Evolutionary conservation across 768 basidiomycete genomes (phyloP).

Genomic region (Suillus variegatus): DNA sequence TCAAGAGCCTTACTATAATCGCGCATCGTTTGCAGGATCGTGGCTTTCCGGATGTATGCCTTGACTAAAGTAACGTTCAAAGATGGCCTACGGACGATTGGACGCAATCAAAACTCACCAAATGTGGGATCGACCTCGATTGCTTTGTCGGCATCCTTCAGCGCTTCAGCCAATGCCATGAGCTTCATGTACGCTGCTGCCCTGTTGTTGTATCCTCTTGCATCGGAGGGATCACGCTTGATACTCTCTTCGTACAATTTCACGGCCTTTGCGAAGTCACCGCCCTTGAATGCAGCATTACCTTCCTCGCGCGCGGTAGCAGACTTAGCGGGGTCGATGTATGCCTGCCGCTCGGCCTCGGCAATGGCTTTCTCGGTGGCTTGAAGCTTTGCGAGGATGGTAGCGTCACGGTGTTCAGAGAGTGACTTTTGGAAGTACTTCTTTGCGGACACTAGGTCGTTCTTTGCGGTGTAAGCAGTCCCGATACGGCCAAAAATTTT

Average conservation of each 20-base stretch:
- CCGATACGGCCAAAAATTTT: conserved; percentile 94
- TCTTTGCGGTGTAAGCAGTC: conserved; percentile 79
- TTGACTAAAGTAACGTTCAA: conserved; percentile 54
- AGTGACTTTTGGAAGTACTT: conserved; percentile 94
- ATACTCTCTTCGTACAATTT: conserved; percentile 94
- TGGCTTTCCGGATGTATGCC: conserved; percentile 92
- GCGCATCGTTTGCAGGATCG: conserved; percentile 86
- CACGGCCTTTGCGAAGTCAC: conserved; percentile 90
- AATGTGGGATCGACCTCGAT: conserved; percentile 90
- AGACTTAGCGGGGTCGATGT: conserved; percentile 84
- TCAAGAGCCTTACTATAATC: conserved; percentile 88
- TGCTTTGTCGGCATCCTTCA: conserved; percentile 94
- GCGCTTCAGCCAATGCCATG: conserved; percentile 87
- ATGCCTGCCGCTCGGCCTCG: conserved; percentile 79
- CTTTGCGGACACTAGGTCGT: conserved; percentile 74
- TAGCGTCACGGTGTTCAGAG: conserved; percentile 94
- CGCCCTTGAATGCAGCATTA: conserved; percentile 87
- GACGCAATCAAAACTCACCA: conserved; percentile 43
- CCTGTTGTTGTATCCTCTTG: conserved; percentile 95
- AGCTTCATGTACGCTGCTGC: conserved; percentile 98
- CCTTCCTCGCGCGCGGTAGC: conserved; percentile 89
- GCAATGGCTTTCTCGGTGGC: conserved; percentile 76
- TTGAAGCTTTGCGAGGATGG: conserved; percentile 87
- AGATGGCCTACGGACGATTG: not conserved
- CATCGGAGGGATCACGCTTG: conserved; percentile 90